Evolutionary conservation across 1,284 basidiomycete genomes (phyloP).

Genomic region (Vanrija pseudolonga): DNA sequence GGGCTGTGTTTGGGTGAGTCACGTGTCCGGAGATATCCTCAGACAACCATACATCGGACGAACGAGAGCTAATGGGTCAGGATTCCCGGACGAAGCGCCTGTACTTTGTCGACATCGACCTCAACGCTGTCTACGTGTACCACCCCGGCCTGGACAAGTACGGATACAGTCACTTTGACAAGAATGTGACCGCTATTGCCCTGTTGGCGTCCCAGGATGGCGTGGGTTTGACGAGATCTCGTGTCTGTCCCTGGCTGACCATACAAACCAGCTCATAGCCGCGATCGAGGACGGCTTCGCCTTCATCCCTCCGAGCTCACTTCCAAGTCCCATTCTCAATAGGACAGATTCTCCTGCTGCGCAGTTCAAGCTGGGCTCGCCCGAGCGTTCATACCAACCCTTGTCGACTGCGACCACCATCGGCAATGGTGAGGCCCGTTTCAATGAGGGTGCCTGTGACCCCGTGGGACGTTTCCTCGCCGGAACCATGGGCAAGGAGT

Average conservation of each 20-base stretch:
- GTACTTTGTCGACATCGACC: constrained; percentile 29
- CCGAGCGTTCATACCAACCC: too few species aligned
- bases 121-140: constrained; percentile 17
- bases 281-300: constrained; percentile 15
- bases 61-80: constrained; percentile 1
- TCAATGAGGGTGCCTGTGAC: constrained; percentile 26
- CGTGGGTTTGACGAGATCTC: constrained; percentile 7
- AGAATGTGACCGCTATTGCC: constrained; percentile 15
- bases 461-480: constrained; percentile 22
- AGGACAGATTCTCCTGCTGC: neutral
- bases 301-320: constrained; percentile 10
- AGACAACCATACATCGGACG: too few species aligned
- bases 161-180: constrained; percentile 22
- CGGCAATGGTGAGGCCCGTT: constrained; percentile 9
- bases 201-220: constrained; percentile 11
- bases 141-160: constrained; percentile 14
- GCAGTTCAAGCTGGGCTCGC: neutral
- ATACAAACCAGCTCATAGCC: constrained; percentile 22
- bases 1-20: constrained; percentile 12
- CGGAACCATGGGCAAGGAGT: constrained; percentile 20
- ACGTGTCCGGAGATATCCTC: too few species aligned
- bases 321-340: constrained; percentile 13
- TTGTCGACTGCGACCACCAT: too few species aligned
- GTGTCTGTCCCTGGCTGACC: neutral
- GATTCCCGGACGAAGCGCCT: constrained; percentile 17